These are phyloP conservation scores for Helminthosporium solani DNA, from an alignment of 2,329 filamentous ascomycete species.

Conservation along the genomic window DNA sequence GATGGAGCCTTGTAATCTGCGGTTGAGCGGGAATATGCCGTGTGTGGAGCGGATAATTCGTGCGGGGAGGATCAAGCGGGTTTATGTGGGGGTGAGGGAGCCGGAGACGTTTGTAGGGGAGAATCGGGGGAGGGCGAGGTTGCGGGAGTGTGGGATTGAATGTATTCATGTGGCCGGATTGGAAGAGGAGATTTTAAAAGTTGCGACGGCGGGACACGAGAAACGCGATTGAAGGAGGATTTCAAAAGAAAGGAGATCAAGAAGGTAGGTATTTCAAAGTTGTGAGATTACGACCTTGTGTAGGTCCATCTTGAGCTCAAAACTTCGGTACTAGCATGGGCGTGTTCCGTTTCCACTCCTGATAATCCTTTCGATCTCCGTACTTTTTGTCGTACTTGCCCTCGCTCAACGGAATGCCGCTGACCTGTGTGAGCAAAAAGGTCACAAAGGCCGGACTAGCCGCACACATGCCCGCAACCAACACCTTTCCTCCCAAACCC, in stretches of 20 bases:
- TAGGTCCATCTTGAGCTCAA: slow-evolving; percentile 29
- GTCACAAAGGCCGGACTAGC: slow-evolving; percentile 65
- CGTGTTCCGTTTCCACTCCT: slow-evolving; percentile 67
- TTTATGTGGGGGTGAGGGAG: slow-evolving; percentile 86
- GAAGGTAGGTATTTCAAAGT: too few species aligned
- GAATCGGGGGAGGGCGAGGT: slow-evolving; percentile 70
- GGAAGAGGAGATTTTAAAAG: slow-evolving; percentile 75
- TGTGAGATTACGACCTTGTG: too few species aligned
- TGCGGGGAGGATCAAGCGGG: slow-evolving; percentile 64
- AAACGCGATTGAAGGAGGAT: slow-evolving; percentile 14
- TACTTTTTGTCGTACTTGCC: slow-evolving; percentile 67
- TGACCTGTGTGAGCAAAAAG: slow-evolving; percentile 63
- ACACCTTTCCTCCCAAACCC: slow-evolving; percentile 42
- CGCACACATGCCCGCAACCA: slow-evolving; percentile 54
- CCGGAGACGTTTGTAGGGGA: slow-evolving; percentile 85
- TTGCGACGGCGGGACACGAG: slow-evolving; percentile 80
- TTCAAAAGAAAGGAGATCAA: not conserved
- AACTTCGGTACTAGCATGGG: slow-evolving; percentile 65
- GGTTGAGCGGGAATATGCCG: slow-evolving; percentile 71
- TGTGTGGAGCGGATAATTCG: slow-evolving; percentile 77
- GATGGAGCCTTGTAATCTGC: slow-evolving; percentile 79
- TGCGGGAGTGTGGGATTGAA: slow-evolving; percentile 71
- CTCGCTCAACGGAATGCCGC: slow-evolving; percentile 66
- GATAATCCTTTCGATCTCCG: slow-evolving; percentile 64
- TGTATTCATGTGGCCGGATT: slow-evolving; percentile 73